Conservation (phyloP, 2,329 filamentous ascomycete genomes). For the Aspergillus tanneri region DNA sequence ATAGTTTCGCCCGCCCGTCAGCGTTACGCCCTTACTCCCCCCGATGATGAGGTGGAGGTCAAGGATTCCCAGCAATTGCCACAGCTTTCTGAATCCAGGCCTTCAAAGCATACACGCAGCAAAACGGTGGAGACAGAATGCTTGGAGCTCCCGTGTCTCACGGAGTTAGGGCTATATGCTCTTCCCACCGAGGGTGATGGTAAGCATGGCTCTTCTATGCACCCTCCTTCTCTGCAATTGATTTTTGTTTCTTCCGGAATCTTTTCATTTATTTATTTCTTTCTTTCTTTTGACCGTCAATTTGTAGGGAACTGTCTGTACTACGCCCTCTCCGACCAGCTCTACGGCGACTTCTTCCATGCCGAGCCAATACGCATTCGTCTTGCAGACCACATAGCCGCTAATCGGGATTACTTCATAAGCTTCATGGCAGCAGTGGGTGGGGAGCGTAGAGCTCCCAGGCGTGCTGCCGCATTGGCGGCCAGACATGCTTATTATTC, state of each 20-base stretch:
- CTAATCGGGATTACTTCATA: constrained; percentile 62
- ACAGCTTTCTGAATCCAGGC: constrained; percentile 7
- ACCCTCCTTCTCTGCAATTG: no score
- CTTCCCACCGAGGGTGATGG: constrained; percentile 62
- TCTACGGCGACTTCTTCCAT: constrained; percentile 60
- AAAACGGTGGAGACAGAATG: constrained; percentile 25
- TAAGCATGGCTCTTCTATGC: constrained; percentile 39
- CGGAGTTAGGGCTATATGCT: constrained; percentile 58
- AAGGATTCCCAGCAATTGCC: constrained; percentile 8
- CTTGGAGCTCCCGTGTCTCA: constrained; percentile 48
- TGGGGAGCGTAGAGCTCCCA: constrained; percentile 58
- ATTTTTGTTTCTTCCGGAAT: no score
- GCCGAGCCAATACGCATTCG: constrained; percentile 59
- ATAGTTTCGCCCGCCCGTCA: constrained; percentile 36
- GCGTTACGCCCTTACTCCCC: constrained; percentile 17
- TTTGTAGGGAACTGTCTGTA: constrained; percentile 66
- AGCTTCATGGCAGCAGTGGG: constrained; percentile 60
- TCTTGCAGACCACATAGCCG: constrained; percentile 63
- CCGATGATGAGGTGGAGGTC: constrained; percentile 15
- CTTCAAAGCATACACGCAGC: constrained; percentile 12
- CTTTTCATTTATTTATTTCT: no score
- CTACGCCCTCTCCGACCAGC: constrained; percentile 65
- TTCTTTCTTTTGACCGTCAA: constrained; percentile 28
- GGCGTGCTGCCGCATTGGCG: constrained; percentile 46
- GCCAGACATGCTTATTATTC: constrained; percentile 52